A percentile compares a stretch with the other conserved stretches of the same genome.
Evolutionary conservation across 441 rosid species (phyloP).

Genomic region (Rhodomyrtus psidioides): DNA sequence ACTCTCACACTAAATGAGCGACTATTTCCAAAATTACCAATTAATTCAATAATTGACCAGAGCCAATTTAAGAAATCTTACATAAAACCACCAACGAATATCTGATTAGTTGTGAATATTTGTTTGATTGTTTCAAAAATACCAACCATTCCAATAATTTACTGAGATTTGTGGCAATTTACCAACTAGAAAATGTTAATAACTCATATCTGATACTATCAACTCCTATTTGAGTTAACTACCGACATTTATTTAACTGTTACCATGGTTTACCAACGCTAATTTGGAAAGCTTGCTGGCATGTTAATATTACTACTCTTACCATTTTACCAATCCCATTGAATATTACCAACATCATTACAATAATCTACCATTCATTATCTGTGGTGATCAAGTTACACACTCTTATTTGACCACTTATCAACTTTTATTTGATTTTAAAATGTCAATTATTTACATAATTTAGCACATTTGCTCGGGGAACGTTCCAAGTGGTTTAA

Average conservation of each 20-base stretch:
- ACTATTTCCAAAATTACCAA: background rate
- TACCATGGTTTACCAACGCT: background rate
- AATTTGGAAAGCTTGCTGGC: background rate
- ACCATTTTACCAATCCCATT: background rate
- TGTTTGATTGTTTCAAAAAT: background rate
- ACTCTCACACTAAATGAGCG: background rate
- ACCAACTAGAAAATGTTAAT: accelerated
- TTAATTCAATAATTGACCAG: background rate
- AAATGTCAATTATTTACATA: background rate
- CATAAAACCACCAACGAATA: background rate
- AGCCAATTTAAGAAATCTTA: background rate
- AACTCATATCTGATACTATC: background rate
- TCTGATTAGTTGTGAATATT: background rate
- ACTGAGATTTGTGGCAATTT: background rate
- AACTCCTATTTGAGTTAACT: background rate
- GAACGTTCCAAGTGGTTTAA: background rate
- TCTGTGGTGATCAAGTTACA: background rate
- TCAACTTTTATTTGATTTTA: background rate
- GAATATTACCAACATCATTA: background rate
- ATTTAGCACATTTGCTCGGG: background rate
- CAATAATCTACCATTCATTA: background rate
- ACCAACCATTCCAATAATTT: accelerated
- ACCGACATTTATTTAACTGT: background rate
- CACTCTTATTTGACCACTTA: accelerated
- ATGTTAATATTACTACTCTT: background rate